Evolutionary conservation across 352 stramenopile species (phyloP).

Genomic region (Phytophthora rubi): DNA sequence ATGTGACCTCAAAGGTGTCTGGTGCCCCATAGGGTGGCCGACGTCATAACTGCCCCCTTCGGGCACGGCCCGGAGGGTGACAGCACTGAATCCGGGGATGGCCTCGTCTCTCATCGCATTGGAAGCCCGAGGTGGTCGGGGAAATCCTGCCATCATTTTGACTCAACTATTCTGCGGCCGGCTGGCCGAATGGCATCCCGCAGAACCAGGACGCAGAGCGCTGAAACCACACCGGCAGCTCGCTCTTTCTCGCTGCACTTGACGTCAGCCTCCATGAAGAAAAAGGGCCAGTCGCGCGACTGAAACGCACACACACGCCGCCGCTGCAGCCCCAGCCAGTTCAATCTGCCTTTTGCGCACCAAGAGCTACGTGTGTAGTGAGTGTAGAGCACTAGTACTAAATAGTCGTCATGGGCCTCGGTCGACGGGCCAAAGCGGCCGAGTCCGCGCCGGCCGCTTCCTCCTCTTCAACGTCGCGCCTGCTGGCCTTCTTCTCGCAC

Average conservation of each 20-base stretch:
- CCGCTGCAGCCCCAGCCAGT: not conserved
- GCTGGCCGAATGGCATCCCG: not conserved
- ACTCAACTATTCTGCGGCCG: too few species aligned
- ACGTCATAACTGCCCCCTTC: not conserved
- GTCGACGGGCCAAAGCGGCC: conserved; percentile 30
- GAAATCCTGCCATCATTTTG: too few species aligned
- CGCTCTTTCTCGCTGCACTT: not conserved
- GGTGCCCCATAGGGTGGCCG: not conserved
- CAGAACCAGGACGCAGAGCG: not conserved
- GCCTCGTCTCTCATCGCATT: too few species aligned
- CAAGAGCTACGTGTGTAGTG: conserved; percentile 6
- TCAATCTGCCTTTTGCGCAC: conserved; percentile 11
- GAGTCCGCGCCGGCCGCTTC: conserved; percentile 19
- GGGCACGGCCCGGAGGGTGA: not conserved
- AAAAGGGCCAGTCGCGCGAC: not conserved
- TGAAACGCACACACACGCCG: not conserved
- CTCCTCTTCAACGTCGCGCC: conserved; percentile 3
- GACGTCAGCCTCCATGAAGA: not conserved
- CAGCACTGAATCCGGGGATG: too few species aligned
- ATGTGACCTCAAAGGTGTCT: not conserved
- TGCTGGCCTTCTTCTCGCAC: conserved; percentile 44
- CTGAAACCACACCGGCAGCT: not conserved
- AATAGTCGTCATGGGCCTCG: conserved; percentile 30
- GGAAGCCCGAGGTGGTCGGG: too few species aligned
- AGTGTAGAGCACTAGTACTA: not conserved